These are phyloP conservation scores for Pseudonitzschia pungens DNA, from an alignment of 108 stramenopile species.

Conservation along the genomic window DNA sequence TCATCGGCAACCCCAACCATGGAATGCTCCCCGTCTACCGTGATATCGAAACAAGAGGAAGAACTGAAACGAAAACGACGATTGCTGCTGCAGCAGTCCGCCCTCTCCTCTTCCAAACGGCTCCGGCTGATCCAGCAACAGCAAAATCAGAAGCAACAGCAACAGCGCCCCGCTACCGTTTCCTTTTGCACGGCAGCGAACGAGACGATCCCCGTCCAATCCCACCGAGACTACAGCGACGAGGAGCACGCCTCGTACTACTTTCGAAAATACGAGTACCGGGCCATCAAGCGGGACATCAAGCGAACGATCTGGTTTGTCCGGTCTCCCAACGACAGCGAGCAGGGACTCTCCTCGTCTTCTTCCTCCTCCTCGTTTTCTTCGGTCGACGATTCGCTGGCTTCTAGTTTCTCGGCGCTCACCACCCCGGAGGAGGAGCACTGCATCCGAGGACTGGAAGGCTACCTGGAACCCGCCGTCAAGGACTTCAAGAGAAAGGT, in stretches of 20 bases:
- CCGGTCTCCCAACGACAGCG: no score
- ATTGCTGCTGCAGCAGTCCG: no score
- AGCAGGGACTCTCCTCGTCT: no score
- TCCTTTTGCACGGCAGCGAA: background rate
- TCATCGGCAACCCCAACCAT: no score
- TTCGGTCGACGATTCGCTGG: no score
- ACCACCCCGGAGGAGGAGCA: background rate
- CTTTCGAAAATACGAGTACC: background rate
- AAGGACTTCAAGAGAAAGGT: background rate
- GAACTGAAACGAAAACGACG: no score
- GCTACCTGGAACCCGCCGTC: background rate
- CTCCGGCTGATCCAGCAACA: background rate
- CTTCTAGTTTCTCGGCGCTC: background rate
- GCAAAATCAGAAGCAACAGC: background rate
- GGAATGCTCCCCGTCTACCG: no score
- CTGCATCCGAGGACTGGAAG: constrained; percentile 7
- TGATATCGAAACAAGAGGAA: no score
- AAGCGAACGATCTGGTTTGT: background rate
- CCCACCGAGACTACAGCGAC: background rate
- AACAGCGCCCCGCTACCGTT: background rate
- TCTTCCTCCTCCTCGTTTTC: no score
- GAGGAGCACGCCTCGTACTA: background rate
- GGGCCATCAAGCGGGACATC: background rate
- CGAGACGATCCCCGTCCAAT: background rate
- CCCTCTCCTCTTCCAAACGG: no score